A percentile compares a stretch with the other conserved stretches of the same genome.
phyloP scores from a whole-genome alignment of 2,329 filamentous ascomycete species.

The Huntiella bhutanensis region DNA sequence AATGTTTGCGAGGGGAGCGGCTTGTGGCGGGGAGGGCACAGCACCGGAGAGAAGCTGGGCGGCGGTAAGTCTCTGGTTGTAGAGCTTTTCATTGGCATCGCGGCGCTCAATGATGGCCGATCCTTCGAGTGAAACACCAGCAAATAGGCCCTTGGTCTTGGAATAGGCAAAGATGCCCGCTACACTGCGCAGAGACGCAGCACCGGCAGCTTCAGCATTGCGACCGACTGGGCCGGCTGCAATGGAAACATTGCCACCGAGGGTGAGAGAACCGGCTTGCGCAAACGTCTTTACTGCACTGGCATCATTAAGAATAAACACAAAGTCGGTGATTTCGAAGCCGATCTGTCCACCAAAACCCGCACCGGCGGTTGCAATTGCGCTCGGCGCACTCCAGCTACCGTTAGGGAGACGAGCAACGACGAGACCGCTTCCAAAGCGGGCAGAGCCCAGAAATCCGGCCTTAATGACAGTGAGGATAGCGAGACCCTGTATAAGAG shows the following conservation, averaged over 20 bases:
- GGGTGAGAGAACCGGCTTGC: constrained; percentile 73
- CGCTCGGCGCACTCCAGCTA: constrained; percentile 62
- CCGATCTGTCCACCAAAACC: constrained; percentile 76
- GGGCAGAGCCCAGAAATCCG: constrained; percentile 65
- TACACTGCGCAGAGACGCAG: constrained; percentile 73
- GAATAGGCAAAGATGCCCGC: constrained; percentile 92
- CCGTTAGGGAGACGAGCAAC: constrained; percentile 63
- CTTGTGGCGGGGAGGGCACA: constrained; percentile 60
- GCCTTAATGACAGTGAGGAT: constrained; percentile 76
- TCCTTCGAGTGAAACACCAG: constrained; percentile 84
- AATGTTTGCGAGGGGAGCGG: constrained; percentile 66
- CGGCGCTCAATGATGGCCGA: constrained; percentile 83
- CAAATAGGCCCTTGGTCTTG: constrained; percentile 94
- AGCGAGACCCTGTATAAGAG: constrained; percentile 43
- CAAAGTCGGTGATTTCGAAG: constrained; percentile 80
- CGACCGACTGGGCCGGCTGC: constrained; percentile 84
- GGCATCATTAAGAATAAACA: constrained; percentile 92
- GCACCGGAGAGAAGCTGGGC: constrained; percentile 62
- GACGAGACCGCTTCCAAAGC: constrained; percentile 67
- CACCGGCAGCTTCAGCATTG: constrained; percentile 89
- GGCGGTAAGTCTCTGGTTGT: constrained; percentile 66
- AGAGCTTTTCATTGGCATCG: constrained; percentile 94
- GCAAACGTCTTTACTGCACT: constrained; percentile 84
- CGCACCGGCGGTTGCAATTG: constrained; percentile 62
- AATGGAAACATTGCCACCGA: constrained; percentile 91